Conservation (phyloP, 441 rosid genomes). For the Erysimum pusillum region DNA sequence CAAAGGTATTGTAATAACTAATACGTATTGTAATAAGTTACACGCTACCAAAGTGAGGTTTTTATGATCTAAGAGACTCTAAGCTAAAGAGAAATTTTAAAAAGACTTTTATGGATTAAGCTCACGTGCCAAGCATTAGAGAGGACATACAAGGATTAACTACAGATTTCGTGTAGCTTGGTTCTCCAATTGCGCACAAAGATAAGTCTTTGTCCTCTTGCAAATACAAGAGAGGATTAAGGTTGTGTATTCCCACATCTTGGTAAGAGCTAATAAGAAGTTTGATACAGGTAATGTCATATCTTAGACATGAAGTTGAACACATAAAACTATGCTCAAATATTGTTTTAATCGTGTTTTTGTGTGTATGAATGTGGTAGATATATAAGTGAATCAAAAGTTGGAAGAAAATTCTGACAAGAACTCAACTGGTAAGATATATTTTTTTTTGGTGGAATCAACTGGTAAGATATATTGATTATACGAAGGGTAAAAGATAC, state of each 20-base stretch:
- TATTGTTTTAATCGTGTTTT: too few relatives aligned
- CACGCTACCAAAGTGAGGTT: neutral
- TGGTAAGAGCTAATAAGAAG: too few relatives aligned
- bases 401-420: neutral
- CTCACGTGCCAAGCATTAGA: neutral
- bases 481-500: neutral
- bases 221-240: neutral
- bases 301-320: too few relatives aligned
- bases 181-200: too few relatives aligned
- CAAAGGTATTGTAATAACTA: neutral
- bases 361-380: neutral
- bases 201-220: too few relatives aligned
- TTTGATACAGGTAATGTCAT: too few relatives aligned
- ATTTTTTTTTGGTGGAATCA: too few relatives aligned
- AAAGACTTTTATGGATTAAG: neutral
- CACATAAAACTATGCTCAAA: too few relatives aligned
- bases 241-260: too few relatives aligned
- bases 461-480: slow-evolving; percentile 1
- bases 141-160: neutral
- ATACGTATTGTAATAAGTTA: neutral
- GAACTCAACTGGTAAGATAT: too few relatives aligned
- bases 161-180: neutral
- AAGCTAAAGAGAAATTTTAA: neutral
- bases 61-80: neutral
- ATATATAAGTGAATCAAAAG: neutral